Evolutionary conservation across 2,329 filamentous ascomycete genomes (phyloP).

Genomic region (Elsinoe batatas): DNA sequence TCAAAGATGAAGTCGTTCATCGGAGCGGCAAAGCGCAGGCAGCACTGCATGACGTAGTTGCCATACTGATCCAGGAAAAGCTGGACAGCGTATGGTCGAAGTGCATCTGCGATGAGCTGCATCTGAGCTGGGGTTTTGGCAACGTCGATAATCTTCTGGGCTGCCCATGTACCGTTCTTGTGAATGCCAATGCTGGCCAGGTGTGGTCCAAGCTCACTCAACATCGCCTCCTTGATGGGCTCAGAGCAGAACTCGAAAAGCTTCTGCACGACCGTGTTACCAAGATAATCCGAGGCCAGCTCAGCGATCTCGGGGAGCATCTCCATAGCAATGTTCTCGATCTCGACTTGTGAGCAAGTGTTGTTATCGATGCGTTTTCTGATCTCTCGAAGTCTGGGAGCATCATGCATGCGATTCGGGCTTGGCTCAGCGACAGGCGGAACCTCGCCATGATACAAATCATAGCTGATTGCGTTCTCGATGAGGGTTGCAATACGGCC

Average conservation of each 20-base stretch:
- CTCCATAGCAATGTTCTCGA: constrained; percentile 80
- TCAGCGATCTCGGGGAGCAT: constrained; percentile 98
- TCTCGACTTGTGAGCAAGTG: constrained; percentile 72
- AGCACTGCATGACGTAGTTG: constrained; percentile 96
- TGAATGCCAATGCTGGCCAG: constrained; percentile 94
- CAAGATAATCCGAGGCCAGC: constrained; percentile 87
- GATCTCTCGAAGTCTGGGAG: constrained; percentile 88
- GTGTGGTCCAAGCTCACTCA: constrained; percentile 77
- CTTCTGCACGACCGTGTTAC: constrained; percentile 99
- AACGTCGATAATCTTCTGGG: constrained; percentile 97
- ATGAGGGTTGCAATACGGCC: constrained; percentile 62
- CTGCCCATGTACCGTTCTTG: constrained; percentile 99
- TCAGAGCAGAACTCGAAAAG: constrained; percentile 95
- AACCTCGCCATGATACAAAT: constrained; percentile 68
- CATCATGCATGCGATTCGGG: constrained; percentile 82
- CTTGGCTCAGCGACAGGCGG: constrained; percentile 81
- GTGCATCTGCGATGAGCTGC: constrained; percentile 69
- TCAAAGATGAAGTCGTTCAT: constrained; percentile 98
- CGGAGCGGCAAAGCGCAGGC: constrained; percentile 78
- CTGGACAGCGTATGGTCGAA: constrained; percentile 78
- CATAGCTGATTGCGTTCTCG: constrained; percentile 65
- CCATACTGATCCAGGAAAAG: constrained; percentile 96
- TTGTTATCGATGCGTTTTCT: constrained; percentile 97
- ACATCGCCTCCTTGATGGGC: constrained; percentile 80
- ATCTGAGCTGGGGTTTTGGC: constrained; percentile 79